Base-by-base conservation (phyloP, 1,284 basidiomycete genomes). In the Exobasidium rhododendri region DNA sequence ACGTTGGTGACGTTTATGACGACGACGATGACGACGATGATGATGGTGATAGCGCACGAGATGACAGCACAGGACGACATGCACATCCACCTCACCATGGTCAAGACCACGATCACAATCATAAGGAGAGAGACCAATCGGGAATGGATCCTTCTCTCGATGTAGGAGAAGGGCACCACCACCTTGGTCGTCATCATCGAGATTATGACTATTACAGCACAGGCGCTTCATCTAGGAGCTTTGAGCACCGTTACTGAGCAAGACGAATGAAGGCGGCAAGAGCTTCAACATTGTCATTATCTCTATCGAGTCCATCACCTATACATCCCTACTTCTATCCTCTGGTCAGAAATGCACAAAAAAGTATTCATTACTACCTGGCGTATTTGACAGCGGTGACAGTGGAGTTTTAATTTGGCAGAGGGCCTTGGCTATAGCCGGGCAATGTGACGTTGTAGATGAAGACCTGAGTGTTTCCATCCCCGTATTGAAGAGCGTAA, bases 381-480 rank as follows among this genome's bases (percentile, higher is more conserved):
- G n/a, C n/a, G n/a, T n/a, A n/a, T n/a, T n/a, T n/a, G n/a, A n/a
- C n/a, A n/a, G n/a, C n/a, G n/a, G n/a, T n/a, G n/a, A n/a, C n/a
- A n/a, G n/a, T n/a, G 10, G 44, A 10, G 17, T n/a, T 45, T 24
- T 50, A 50, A 13, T 50, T 54, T 40, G 47, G 47, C 28, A 24
- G 47, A 26, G 29, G 35, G 17, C 52, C 52, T 47, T 70, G 62
- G 44, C 61, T 62, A 69, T 75, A 59, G 53, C 74, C 83, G 1
- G 87, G 87, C 1, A 89, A 78, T 1, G 87, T 87, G 17, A 88
- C 82, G 28, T 86, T 81, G 81, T 85, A 89, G 2, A 88, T 86
- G 64, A 88, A 70, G 66, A 87, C 83, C 78, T 89, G 87, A 68
- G 85, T 88, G 68, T 88, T 85, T 6, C 61, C 65, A 22, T 35